A percentile compares a stretch with the other conserved stretches of the same genome.
phyloP scores from a whole-genome alignment of 345 rosid genomes.

The Acer saccharum region DNA sequence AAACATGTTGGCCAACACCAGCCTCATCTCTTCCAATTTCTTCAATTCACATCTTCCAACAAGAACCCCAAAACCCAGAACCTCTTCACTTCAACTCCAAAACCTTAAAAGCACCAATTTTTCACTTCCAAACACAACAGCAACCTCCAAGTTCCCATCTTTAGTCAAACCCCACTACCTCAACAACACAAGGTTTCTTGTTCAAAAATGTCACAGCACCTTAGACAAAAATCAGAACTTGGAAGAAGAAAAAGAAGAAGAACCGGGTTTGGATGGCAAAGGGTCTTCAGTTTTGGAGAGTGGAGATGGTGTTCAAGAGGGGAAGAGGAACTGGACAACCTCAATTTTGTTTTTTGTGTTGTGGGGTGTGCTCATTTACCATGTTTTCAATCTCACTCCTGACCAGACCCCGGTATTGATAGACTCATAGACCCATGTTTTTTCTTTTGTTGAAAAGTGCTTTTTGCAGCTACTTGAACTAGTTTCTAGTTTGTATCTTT shows the following conservation, averaged over 20 bases:
- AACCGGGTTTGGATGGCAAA: conserved; percentile 29
- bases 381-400: conserved; percentile 73
- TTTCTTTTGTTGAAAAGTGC: not conserved
- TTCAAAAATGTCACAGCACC: conserved; percentile 44
- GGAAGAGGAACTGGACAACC: conserved; percentile 66
- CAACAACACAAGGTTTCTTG: conserved; percentile 25
- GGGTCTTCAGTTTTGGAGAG: conserved; percentile 20
- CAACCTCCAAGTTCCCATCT: conserved; percentile 21
- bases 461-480: not conserved
- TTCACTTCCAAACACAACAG: not conserved
- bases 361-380: conserved; percentile 77
- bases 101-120: conserved; percentile 6
- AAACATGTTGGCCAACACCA: conserved; percentile 41
- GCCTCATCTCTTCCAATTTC: conserved; percentile 65
- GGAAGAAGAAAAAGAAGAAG: conserved; percentile 43
- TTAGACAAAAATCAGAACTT: conserved; percentile 50
- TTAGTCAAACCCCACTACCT: conserved; percentile 24
- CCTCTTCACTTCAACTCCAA: conserved; percentile 20
- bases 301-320: conserved; percentile 30
- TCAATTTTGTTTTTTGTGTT: conserved; percentile 67
- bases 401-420: conserved; percentile 71
- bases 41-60: conserved; percentile 41
- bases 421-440: not conserved
- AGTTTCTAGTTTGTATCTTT: not conserved
- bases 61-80: conserved; percentile 27